These are phyloP conservation scores for Saitozyma sp. DNA, from an alignment of 768 basidiomycete species.

Conservation along the genomic window DNA sequence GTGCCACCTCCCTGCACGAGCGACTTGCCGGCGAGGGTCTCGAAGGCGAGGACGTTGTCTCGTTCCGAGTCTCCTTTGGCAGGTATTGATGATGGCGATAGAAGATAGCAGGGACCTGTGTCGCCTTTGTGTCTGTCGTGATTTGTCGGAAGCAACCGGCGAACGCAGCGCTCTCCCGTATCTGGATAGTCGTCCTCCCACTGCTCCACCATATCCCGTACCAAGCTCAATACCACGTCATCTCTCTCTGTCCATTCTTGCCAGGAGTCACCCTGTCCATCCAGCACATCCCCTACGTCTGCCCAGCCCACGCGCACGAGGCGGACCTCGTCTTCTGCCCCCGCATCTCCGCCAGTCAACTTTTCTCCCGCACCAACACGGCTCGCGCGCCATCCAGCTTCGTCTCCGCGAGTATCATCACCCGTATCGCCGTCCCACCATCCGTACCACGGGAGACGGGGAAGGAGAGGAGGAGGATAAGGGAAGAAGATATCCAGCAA, in stretches of 20 bases:
- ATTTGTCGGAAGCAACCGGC: constrained; percentile 1
- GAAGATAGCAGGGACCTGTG: neutral
- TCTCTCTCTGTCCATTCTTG: constrained; percentile 30
- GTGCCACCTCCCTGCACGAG: neutral
- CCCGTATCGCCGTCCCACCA: constrained; percentile 38
- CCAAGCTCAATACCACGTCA: constrained; percentile 15
- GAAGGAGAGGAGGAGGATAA: constrained; percentile 48
- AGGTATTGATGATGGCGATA: neutral
- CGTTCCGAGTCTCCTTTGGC: neutral
- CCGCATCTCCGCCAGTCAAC: neutral
- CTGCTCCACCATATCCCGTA: constrained; percentile 27
- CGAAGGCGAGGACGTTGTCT: neutral
- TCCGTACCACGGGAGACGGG: constrained; percentile 28
- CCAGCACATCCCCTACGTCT: constrained; percentile 41
- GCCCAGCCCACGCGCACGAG: constrained; percentile 38
- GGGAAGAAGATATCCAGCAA: constrained; percentile 51
- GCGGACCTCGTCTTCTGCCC: constrained; percentile 23
- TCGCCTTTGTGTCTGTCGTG: neutral
- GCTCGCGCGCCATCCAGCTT: constrained; percentile 16
- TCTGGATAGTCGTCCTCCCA: constrained; percentile 23
- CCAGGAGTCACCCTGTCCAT: constrained; percentile 13
- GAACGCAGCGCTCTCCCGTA: constrained; percentile 19
- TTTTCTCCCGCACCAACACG: constrained; percentile 1
- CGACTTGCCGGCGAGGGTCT: constrained; percentile 5
- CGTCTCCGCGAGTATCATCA: constrained; percentile 5